Evolutionary conservation across 768 basidiomycete genomes (phyloP).

Genomic region (Termitomyces sp.): DNA sequence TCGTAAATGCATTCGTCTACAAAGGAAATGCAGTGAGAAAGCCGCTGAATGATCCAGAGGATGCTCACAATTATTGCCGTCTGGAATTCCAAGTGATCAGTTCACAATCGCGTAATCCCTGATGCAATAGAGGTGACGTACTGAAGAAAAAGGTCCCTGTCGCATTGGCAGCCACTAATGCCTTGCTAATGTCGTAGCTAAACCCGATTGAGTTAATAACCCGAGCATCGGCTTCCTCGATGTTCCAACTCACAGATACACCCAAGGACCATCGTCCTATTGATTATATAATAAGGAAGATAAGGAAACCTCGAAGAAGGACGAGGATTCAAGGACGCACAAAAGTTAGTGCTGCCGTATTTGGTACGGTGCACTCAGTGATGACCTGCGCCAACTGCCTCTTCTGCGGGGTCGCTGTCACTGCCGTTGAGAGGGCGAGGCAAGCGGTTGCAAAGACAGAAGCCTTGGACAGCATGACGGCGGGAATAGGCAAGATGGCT

Average conservation of each 20-base stretch:
- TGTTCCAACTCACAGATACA: conserved; percentile 16
- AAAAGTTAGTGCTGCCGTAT: conserved; percentile 21
- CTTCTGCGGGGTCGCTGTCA: conserved; percentile 11
- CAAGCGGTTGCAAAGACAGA: conserved; percentile 7
- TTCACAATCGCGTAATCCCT: background rate
- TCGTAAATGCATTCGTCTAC: conserved; percentile 37
- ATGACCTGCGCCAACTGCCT: conserved; percentile 19
- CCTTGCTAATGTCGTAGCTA: conserved; percentile 32
- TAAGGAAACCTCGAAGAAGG: background rate
- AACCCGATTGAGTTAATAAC: background rate
- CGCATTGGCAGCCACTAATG: conserved; percentile 27
- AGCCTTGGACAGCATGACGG: conserved; percentile 10
- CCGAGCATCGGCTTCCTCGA: background rate
- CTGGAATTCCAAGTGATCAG: conserved; percentile 11
- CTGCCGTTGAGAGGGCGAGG: conserved; percentile 7
- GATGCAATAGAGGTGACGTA: conserved; percentile 17
- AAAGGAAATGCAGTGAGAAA: background rate
- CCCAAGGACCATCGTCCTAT: conserved; percentile 19
- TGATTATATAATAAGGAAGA: background rate
- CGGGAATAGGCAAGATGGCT: background rate
- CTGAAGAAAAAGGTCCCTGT: conserved; percentile 43
- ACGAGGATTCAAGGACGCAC: conserved; percentile 8
- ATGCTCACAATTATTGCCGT: conserved; percentile 34
- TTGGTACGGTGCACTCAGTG: conserved; percentile 17
- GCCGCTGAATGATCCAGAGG: background rate